These are phyloP conservation scores for Vitis hybrid DNA, from an alignment of 177 flowering plant genomes.

Conservation along the genomic window DNA sequence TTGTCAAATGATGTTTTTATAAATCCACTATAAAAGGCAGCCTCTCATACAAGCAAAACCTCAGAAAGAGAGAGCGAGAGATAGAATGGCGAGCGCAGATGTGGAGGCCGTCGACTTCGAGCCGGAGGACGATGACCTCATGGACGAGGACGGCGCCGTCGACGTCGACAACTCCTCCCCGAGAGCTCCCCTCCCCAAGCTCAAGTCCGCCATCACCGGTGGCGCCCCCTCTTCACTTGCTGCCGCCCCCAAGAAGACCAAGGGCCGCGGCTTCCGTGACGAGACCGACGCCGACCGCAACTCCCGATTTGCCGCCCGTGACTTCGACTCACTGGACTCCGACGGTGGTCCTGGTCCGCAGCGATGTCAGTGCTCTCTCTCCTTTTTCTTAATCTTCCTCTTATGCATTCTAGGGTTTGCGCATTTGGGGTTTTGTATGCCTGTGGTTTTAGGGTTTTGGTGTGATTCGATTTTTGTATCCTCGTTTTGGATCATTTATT, in stretches of 20 bases:
- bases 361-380: constrained; percentile 55
- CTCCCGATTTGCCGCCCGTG: constrained; percentile 54
- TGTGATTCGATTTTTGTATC: too few relatives aligned
- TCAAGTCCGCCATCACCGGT: constrained; percentile 80
- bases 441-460: too few relatives aligned
- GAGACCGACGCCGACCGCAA: constrained; percentile 60
- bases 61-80: constrained; percentile 7
- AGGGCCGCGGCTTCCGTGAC: constrained; percentile 86
- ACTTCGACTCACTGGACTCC: constrained; percentile 74
- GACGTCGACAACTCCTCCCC: constrained; percentile 63
- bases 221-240: constrained; percentile 28
- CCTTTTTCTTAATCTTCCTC: neutral
- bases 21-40: too few relatives aligned
- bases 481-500: too few relatives aligned
- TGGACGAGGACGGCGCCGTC: constrained; percentile 69
- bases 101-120: constrained; percentile 87
- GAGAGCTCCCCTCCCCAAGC: constrained; percentile 51
- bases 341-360: constrained; percentile 87
- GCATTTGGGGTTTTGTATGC: too few relatives aligned
- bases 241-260: constrained; percentile 58
- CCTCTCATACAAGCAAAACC: too few relatives aligned
- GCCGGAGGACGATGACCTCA: constrained; percentile 60
- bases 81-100: constrained; percentile 47
- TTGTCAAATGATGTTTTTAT: too few relatives aligned
- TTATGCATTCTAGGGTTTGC: too few relatives aligned